A percentile compares a stretch with the other conserved stretches of the same genome.
Conservation (phyloP, 192 early-diverging fungal species). For the Coemansia sp. region DNA sequence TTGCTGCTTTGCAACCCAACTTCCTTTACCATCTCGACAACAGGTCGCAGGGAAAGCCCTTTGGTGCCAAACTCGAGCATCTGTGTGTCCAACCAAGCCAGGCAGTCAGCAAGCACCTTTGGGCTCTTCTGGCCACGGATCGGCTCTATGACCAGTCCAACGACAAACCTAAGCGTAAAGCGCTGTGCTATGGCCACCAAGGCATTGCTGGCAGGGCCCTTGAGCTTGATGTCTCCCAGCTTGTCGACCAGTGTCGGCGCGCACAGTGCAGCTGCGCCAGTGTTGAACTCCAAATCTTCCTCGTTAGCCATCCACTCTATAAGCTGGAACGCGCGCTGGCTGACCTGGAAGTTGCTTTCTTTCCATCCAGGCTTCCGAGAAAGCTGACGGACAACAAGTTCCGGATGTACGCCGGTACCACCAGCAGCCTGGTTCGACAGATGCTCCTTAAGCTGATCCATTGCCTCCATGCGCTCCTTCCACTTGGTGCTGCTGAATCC, state of each 20-base stretch:
- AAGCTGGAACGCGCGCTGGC: slow-evolving; percentile 70
- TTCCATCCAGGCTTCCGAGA: slow-evolving; percentile 92
- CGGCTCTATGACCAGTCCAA: slow-evolving; percentile 75
- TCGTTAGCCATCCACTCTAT: slow-evolving; percentile 70
- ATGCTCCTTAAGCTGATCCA: slow-evolving; percentile 73
- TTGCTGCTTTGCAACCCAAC: slow-evolving; percentile 79
- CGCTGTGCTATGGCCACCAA: slow-evolving; percentile 77
- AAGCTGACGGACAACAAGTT: slow-evolving; percentile 80
- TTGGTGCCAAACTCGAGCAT: slow-evolving; percentile 89
- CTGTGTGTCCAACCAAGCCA: slow-evolving; percentile 84
- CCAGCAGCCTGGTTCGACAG: slow-evolving; percentile 58
- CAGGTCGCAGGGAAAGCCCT: slow-evolving; percentile 72
- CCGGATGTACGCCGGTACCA: slow-evolving; percentile 65
- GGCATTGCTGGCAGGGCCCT: slow-evolving; percentile 79
- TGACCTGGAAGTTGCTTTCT: slow-evolving; percentile 97
- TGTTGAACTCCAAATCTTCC: slow-evolving; percentile 65
- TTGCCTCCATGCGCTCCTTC: slow-evolving; percentile 89
- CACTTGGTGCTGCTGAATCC: slow-evolving; percentile 74
- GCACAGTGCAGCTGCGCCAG: slow-evolving; percentile 69
- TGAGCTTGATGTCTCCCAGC: slow-evolving; percentile 94
- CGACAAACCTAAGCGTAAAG: slow-evolving; percentile 77
- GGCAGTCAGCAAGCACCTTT: slow-evolving; percentile 83
- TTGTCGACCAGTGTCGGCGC: slow-evolving; percentile 84
- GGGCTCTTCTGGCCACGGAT: slow-evolving; percentile 83
- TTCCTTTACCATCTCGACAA: slow-evolving; percentile 85